These are phyloP conservation scores for Xylaria sp. DNA, from an alignment of 2,329 filamentous ascomycete species.

Conservation along the genomic window DNA sequence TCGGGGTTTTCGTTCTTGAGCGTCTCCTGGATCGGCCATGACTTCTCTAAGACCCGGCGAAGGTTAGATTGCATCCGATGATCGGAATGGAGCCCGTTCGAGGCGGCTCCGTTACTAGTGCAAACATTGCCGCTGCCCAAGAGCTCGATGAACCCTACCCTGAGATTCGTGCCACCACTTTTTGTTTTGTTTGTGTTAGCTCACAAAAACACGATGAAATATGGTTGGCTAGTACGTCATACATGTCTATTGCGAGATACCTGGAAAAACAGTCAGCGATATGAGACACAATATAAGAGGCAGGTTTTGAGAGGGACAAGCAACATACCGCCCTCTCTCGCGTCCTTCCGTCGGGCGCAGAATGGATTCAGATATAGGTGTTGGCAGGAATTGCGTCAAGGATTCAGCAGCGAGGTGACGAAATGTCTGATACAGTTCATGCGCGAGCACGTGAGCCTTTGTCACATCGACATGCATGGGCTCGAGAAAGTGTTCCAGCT, in stretches of 20 bases:
- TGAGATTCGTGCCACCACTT: conserved; percentile 74
- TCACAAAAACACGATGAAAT: neutral
- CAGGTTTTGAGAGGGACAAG: neutral
- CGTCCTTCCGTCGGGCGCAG: conserved; percentile 59
- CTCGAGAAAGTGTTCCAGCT: conserved; percentile 59
- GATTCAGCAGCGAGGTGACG: conserved; percentile 63
- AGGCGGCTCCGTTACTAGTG: conserved; percentile 30
- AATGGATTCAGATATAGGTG: conserved; percentile 70
- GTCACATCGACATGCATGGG: conserved; percentile 62
- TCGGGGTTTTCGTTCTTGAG: conserved; percentile 80
- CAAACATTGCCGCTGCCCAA: conserved; percentile 52
- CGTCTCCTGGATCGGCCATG: conserved; percentile 79
- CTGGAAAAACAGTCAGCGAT: conserved; percentile 52
- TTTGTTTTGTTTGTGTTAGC: conserved; percentile 4
- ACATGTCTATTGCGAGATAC: conserved; percentile 74
- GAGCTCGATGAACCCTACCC: conserved; percentile 75
- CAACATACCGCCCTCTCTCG: conserved; percentile 61
- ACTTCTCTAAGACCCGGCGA: conserved; percentile 71
- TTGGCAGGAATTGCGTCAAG: conserved; percentile 67
- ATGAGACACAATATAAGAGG: neutral
- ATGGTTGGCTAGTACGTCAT: conserved; percentile 49
- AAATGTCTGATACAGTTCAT: conserved; percentile 61
- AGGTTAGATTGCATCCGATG: conserved; percentile 54
- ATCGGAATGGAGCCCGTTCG: conserved; percentile 24
- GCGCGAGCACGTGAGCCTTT: conserved; percentile 60